These are phyloP conservation scores for Clathrus columnatus DNA, from an alignment of 768 basidiomycete species.

Conservation along the genomic window DNA sequence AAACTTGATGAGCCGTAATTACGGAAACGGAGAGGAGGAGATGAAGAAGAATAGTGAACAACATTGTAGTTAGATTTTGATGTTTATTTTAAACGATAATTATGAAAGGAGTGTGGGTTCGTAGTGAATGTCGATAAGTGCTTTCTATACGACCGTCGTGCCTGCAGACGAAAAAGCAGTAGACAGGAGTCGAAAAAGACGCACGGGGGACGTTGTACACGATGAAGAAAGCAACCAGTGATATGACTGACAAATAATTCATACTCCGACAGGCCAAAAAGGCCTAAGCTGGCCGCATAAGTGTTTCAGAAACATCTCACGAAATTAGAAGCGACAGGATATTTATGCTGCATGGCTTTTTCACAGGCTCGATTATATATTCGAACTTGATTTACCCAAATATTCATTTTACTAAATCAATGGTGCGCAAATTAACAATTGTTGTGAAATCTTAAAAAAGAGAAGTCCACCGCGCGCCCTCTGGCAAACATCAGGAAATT, in stretches of 20 bases:
- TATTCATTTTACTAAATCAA: no score
- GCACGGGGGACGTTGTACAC: not conserved
- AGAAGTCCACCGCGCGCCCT: no score
- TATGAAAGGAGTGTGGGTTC: conserved; percentile 9
- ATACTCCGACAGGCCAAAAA: not conserved
- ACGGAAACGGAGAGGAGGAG: conserved; percentile 1
- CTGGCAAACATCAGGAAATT: no score
- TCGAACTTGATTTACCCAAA: no score
- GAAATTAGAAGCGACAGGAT: not conserved
- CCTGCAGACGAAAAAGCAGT: conserved; percentile 9
- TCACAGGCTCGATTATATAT: no score
- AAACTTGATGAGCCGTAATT: not conserved
- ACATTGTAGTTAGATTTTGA: not conserved
- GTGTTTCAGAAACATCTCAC: not conserved
- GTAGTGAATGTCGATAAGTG: not conserved
- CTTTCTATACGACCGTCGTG: conserved; percentile 3
- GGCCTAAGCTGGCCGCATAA: not conserved
- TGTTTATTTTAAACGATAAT: not conserved
- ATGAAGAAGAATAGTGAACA: conserved; percentile 2
- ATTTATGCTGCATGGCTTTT: not conserved
- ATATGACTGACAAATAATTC: not conserved
- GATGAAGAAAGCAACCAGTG: conserved; percentile 1
- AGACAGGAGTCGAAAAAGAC: not conserved
- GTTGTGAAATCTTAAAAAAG: no score
- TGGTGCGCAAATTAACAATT: no score